Percentiles rank a stretch among this genome's conserved stretches.
Conservation (phyloP, 352 stramenopile species). For the Phytophthora cajani region DNA sequence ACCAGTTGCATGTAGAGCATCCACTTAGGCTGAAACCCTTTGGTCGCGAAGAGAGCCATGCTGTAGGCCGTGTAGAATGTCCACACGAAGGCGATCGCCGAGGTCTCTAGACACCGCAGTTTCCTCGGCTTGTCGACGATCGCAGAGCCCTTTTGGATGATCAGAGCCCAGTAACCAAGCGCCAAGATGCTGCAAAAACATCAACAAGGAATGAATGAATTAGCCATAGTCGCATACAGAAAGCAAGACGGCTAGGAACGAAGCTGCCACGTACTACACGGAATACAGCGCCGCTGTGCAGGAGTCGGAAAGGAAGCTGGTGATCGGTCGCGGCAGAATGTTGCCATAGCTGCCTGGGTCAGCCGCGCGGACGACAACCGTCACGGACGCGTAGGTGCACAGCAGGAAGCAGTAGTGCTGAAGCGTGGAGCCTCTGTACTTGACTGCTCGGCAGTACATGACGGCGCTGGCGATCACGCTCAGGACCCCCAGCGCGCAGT, state of each 20-base stretch:
- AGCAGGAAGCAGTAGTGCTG: slow-evolving; percentile 42
- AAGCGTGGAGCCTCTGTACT: slow-evolving; percentile 29
- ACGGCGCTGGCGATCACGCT: slow-evolving; percentile 24
- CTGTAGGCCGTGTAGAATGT: slow-evolving; percentile 48
- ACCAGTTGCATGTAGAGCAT: slow-evolving; percentile 43
- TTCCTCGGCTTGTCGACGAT: slow-evolving; percentile 31
- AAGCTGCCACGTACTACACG: slow-evolving; percentile 37
- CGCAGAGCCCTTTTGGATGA: slow-evolving; percentile 53
- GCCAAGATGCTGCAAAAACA: slow-evolving; percentile 51
- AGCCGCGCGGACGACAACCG: slow-evolving; percentile 37
- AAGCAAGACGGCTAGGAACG: neutral
- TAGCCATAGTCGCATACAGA: neutral
- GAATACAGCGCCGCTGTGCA: slow-evolving; percentile 48
- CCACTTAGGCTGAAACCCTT: slow-evolving; percentile 40
- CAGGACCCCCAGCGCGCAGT: slow-evolving; percentile 27
- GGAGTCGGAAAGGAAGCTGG: slow-evolving; percentile 36
- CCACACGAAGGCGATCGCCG: slow-evolving; percentile 42
- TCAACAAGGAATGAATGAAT: slow-evolving; percentile 3
- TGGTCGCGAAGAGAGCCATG: slow-evolving; percentile 39
- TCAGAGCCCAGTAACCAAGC: slow-evolving; percentile 61
- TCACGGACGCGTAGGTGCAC: slow-evolving; percentile 41
- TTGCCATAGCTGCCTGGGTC: slow-evolving; percentile 42
- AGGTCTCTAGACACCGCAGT: slow-evolving; percentile 37
- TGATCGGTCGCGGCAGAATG: slow-evolving; percentile 38
- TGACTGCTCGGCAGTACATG: slow-evolving; percentile 37